Evolutionary conservation across 306 rosid species (phyloP).

Genomic region (Albizia julibrissin): DNA sequence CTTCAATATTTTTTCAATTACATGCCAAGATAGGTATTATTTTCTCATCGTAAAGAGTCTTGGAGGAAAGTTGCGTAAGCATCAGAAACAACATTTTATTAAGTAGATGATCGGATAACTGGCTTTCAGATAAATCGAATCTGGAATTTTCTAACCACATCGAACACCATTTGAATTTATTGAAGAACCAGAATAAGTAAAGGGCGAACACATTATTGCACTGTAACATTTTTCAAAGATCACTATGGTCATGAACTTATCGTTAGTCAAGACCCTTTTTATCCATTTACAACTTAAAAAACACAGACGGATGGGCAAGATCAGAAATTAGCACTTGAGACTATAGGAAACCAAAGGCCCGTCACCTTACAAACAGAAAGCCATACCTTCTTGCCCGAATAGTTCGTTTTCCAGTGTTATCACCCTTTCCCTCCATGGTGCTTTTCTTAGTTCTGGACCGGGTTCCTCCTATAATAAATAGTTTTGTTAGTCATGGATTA

Average conservation of each 20-base stretch:
- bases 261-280: not conserved
- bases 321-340: slow-evolving; percentile 16
- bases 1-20: not conserved
- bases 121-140: not conserved
- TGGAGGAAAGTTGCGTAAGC: not conserved
- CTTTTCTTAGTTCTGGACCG: slow-evolving; percentile 50
- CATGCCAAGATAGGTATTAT: not conserved
- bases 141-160: not conserved
- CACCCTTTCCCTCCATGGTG: slow-evolving; percentile 39
- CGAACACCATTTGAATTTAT: not conserved
- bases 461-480: slow-evolving; percentile 43
- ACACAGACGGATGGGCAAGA: slow-evolving; percentile 16
- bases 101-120: not conserved
- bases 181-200: slow-evolving; percentile 11
- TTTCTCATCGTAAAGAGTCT: not conserved
- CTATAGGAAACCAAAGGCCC: slow-evolving; percentile 16
- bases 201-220: not conserved
- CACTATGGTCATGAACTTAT: not conserved
- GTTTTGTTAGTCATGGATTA: not conserved
- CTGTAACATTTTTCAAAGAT: not conserved
- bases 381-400: slow-evolving; percentile 51
- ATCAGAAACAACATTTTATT: slow-evolving; percentile 4
- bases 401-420: slow-evolving; percentile 36
- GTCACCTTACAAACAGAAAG: slow-evolving; percentile 9
- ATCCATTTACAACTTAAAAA: not conserved